Evolutionary conservation across 306 rosid genomes (phyloP), one percentile per base, ranked within the genome.

Genomic region (Alnus rubra): DNA sequence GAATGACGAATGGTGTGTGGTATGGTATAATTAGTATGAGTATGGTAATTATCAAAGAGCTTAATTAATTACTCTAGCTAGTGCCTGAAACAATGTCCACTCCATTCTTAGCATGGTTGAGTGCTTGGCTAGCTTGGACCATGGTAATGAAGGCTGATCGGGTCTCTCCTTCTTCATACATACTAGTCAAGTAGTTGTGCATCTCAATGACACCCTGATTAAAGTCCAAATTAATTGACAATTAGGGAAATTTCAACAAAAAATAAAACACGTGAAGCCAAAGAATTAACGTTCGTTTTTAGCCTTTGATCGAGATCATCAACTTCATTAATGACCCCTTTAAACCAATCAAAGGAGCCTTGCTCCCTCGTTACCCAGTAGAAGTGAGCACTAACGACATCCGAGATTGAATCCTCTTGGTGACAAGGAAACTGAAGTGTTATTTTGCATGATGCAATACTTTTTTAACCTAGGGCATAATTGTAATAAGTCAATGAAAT

Each of bases 281-380:
- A 4, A 4, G 49, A 55, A 64, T 23, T 23, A 23, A 23, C n/a
- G 30, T 67, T 54, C 23, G 35, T 10, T 39, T 23, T n/a, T n/a
- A n/a, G n/a, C 99, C 99, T 84, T 88, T 91, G 98, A 90, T 96
- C 99, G 74, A 86, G 90, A 69, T 91, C 96, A 28, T 96, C 97
- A 74, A 96, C 92, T 89, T 96, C 99, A 81, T 96, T 93, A 98
- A 96, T 96, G 58, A 96, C 98, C 75, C 98, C 99, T 88, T 96
- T 96, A 83, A 96, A 96, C 99, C 99, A 96, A 89, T 96, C 99
- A 74, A 96, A 96, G 49, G 99, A 96, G 49, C 99, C 99, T 81
- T 96, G 98, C 82, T 96, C 99, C 84, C 98, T 90, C 35, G 99
- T 96, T 58, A 96, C 98, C 99, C 99, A 96, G 81, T 93, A 96